Base-by-base conservation (phyloP, 2,329 filamentous ascomycete genomes). In the Bipolaris gigantea region DNA sequence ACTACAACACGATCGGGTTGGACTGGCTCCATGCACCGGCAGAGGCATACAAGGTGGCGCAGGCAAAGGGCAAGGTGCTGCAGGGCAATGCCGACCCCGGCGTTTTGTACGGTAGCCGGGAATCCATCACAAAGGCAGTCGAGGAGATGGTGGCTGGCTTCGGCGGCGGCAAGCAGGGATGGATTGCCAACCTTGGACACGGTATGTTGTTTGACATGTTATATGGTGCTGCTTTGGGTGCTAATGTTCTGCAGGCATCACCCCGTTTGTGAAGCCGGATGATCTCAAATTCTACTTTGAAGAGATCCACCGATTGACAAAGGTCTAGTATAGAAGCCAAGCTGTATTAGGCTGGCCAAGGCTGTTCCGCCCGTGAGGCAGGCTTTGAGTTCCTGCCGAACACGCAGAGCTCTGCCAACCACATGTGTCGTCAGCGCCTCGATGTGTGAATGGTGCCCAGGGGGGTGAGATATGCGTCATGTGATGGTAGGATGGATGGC, bases 31-130 rank as follows among this genome's bases (percentile, higher is more conserved):
- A 97, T 67, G 91, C 94, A 66, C 89, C 94, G 10, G 88, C 87
- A 2, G 86, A 94, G 63, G 92, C 94, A 10, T 87, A 90, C 66
- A 87, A 86, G 70, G 85, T 92, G 62, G 89, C 93, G 33, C 75
- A 77, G 55, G 75, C 66, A 85, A 88, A 67, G 82, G 90, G 71
- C 80, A 95, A 74, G 82, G 89, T 91, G 0, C 81, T 99, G 57
- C 94, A 99, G 75, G 94, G 94, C 45, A 99, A 99, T 73, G 92
- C 94, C 19, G 94, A 99, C 71, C 94, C 94, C 0, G 94, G 94
- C 34, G 85, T 96, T 19, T 76, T 99, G 43, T 99, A 99, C 70
- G 94, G 94, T 36, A 87, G 88, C 7, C 86, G 83, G 60, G 86
- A 88, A 59, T 85, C 87, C 40, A 97, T 99, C 62, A 94, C 91